Percentiles rank a stretch among this genome's conserved stretches.
phyloP scores from a whole-genome alignment of 345 rosid genomes.

The Salix arbutifolia region DNA sequence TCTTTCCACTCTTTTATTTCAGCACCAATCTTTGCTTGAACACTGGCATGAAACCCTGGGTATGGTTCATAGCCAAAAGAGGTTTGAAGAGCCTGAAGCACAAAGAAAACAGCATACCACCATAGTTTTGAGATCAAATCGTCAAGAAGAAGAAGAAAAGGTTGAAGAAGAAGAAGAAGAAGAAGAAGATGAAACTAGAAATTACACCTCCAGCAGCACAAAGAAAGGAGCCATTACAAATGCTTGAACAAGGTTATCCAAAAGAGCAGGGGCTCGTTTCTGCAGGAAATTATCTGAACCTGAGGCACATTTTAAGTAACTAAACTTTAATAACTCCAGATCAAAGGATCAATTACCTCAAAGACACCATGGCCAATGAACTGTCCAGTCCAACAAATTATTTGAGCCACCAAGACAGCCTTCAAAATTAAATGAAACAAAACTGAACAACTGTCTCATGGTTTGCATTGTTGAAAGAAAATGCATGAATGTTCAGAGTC shows the following conservation, averaged over 20 bases:
- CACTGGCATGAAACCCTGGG: slow-evolving; percentile 67
- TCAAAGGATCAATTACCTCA: slow-evolving; percentile 37
- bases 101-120: slow-evolving; percentile 9
- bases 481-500: neutral
- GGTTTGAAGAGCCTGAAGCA: slow-evolving; percentile 46
- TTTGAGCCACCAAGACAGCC: slow-evolving; percentile 43
- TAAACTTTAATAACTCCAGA: neutral
- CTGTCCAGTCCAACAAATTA: slow-evolving; percentile 62
- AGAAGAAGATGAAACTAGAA: neutral
- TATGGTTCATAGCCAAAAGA: slow-evolving; percentile 70
- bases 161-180: neutral
- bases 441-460: neutral
- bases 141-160: no score
- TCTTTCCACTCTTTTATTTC: slow-evolving; percentile 54
- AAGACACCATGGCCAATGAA: slow-evolving; percentile 60
- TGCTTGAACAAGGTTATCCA: slow-evolving; percentile 58
- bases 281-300: slow-evolving; percentile 19
- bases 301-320: slow-evolving; percentile 4
- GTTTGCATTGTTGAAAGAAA: neutral
- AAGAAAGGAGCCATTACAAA: slow-evolving; percentile 64
- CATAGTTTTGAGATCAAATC: neutral
- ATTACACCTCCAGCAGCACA: slow-evolving; percentile 57
- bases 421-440: neutral
- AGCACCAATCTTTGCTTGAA: slow-evolving; percentile 50
- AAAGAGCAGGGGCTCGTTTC: slow-evolving; percentile 64